Evolutionary conservation across 257 asterid genomes (phyloP).

Genomic region (Ajuga chamaepitys): DNA sequence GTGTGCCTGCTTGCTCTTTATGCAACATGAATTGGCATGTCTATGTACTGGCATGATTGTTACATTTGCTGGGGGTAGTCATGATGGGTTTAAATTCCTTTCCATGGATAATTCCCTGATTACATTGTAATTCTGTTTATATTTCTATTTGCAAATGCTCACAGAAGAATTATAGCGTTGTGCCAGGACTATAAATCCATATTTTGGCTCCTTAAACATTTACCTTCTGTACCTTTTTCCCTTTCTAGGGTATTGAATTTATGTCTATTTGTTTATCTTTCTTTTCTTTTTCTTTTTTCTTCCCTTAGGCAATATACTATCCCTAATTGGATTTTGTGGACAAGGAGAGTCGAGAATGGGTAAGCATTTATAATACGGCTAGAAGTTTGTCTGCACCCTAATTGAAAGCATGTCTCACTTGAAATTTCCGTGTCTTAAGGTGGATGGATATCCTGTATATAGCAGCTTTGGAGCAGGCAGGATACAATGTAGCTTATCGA

Average conservation of each 20-base stretch:
- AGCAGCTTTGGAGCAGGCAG: too few species aligned
- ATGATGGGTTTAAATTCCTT: background rate
- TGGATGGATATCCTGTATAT: too few species aligned
- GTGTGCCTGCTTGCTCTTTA: background rate
- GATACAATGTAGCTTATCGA: too few species aligned
- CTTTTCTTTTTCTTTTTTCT: background rate
- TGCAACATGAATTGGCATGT: background rate
- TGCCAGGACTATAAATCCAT: background rate
- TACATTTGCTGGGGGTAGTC: background rate
- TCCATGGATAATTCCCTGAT: background rate
- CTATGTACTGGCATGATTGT: background rate
- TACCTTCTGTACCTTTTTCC: background rate
- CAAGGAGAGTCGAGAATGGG: too few species aligned
- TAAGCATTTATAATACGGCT: too few species aligned
- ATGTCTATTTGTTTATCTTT: background rate
- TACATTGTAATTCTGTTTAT: background rate
- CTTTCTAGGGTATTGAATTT: background rate
- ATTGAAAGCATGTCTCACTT: too few species aligned
- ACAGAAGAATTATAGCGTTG: background rate
- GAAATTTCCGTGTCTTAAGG: too few species aligned
- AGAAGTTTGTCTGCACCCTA: too few species aligned
- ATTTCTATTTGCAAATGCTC: constrained; percentile 5
- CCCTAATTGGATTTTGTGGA: too few species aligned
- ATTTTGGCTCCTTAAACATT: background rate
- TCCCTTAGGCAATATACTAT: constrained; percentile 7